A percentile compares a stretch with the other conserved stretches of the same genome.
Conservation (phyloP, 164 flowering plant genomes). For the Sextonia rubra region DNA sequence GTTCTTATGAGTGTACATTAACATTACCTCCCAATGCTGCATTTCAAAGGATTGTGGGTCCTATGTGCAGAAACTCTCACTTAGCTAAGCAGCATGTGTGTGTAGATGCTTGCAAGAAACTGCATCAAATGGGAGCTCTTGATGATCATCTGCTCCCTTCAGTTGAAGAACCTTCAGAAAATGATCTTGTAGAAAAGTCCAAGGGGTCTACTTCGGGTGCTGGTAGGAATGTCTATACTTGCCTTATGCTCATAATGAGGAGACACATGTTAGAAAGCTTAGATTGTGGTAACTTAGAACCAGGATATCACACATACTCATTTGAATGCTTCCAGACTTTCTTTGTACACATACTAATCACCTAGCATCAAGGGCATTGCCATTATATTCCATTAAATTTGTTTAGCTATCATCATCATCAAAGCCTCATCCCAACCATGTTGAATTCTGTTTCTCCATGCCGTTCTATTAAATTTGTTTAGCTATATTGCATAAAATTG, state of each 20-base stretch:
- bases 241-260: not conserved
- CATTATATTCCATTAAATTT: too few relatives aligned
- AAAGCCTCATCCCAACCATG: too few relatives aligned
- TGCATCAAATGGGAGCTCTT: conserved; percentile 72
- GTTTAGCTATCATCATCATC: too few relatives aligned
- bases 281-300: not conserved
- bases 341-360: not conserved
- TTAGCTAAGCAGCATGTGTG: conserved; percentile 76
- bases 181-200: conserved; percentile 17
- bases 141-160: conserved; percentile 71
- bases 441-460: too few relatives aligned
- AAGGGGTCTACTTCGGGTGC: conserved; percentile 47
- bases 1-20: conserved; percentile 41
- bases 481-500: not conserved
- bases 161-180: conserved; percentile 31
- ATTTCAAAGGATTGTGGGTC: conserved; percentile 58
- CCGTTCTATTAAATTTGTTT: too few relatives aligned
- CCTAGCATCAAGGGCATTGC: not conserved
- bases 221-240: conserved; percentile 33
- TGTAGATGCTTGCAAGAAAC: conserved; percentile 74
- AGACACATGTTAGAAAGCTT: not conserved
- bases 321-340: not conserved
- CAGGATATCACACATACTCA: not conserved
- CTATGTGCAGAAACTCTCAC: conserved; percentile 32
- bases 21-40: conserved; percentile 73